These are phyloP conservation scores for Eimeria falciformis DNA, from an alignment of 169 alveolate genomes.

Conservation along the genomic window DNA sequence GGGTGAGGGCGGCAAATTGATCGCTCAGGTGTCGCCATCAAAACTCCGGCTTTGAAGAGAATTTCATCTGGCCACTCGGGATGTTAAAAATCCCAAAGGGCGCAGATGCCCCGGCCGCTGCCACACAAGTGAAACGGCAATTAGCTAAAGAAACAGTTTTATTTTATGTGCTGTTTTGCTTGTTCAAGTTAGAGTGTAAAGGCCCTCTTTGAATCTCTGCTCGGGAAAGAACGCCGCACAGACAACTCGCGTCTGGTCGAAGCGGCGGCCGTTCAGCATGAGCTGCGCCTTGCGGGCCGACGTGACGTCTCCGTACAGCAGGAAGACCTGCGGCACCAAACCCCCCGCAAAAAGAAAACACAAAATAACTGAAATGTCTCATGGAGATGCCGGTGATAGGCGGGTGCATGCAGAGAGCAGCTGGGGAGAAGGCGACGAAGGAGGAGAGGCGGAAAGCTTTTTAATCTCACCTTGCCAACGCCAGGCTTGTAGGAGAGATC, in stretches of 20 bases:
- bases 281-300: constrained; percentile 91
- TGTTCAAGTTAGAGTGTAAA: constrained; percentile 86
- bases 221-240: constrained; percentile 93
- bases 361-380: background rate
- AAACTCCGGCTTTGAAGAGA: too few relatives aligned
- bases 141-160: too few relatives aligned
- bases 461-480: constrained; percentile 78
- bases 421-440: background rate
- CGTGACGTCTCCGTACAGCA: constrained; percentile 85
- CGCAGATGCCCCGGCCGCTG: too few relatives aligned
- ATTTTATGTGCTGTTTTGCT: background rate
- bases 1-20: too few relatives aligned
- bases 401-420: background rate
- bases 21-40: too few relatives aligned
- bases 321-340: constrained; percentile 83
- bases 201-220: constrained; percentile 85
- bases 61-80: too few relatives aligned
- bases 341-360: background rate
- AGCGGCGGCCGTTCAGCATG: constrained; percentile 91
- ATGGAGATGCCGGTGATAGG: background rate
- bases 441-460: background rate
- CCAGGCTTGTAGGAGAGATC: constrained; percentile 87
- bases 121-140: too few relatives aligned
- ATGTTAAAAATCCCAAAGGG: too few relatives aligned
- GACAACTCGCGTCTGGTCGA: constrained; percentile 89